Evolutionary conservation across 495 filamentous ascomycete species (phyloP).

Genomic region (Neurospora tetrasperma): DNA sequence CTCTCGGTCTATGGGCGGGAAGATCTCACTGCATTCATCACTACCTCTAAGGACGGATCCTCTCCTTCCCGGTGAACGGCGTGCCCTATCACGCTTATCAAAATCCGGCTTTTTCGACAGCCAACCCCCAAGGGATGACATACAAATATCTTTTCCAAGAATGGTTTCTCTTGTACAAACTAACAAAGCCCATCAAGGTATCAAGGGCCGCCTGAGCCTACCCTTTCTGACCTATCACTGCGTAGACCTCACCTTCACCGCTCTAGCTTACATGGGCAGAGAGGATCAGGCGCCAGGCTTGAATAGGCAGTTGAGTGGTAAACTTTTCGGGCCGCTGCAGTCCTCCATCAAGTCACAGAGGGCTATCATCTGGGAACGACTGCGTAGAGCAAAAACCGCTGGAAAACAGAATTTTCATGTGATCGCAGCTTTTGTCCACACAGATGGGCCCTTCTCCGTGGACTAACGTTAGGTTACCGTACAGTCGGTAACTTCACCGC

Average conservation of each 20-base stretch:
- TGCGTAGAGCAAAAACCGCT: neutral
- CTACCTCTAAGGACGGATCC: neutral
- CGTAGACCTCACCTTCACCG: neutral
- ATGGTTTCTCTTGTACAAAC: neutral
- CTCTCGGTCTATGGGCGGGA: neutral
- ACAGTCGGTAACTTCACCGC: neutral
- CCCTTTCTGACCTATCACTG: neutral
- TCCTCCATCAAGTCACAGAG: neutral
- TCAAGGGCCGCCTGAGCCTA: neutral
- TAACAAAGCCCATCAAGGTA: neutral
- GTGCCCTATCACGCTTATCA: neutral
- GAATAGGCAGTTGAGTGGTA: neutral
- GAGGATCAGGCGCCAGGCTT: neutral
- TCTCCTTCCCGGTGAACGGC: neutral
- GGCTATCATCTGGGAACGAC: neutral
- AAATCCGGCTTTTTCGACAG: neutral
- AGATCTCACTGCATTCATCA: neutral
- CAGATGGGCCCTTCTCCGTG: neutral
- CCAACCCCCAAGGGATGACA: neutral
- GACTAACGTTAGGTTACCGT: neutral
- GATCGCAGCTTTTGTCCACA: neutral
- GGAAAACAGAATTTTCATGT: neutral
- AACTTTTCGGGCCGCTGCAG: neutral
- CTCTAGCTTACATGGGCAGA: neutral
- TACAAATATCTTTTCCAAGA: neutral